Conservation (phyloP, 257 asterid species). For the Plectranthus barbatus region DNA sequence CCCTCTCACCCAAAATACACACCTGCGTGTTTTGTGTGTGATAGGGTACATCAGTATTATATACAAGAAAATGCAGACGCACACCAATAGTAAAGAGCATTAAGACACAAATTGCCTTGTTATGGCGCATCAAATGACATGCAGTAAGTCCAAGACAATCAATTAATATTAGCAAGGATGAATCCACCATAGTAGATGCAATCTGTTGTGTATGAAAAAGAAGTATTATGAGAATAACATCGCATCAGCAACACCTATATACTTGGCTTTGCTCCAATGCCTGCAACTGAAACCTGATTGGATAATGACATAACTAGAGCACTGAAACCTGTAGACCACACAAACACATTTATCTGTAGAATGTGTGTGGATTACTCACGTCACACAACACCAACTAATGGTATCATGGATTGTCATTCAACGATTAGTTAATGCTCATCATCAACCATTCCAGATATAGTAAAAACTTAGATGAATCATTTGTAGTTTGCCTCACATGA, state of each 20-base stretch:
- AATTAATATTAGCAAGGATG: too few species aligned
- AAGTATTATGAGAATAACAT: too few species aligned
- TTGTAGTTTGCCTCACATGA: neutral
- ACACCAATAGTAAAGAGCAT: too few species aligned
- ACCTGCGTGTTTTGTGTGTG: too few species aligned
- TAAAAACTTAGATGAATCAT: neutral
- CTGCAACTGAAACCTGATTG: neutral
- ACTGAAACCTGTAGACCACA: neutral
- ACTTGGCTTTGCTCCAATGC: neutral
- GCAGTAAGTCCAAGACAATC: too few species aligned
- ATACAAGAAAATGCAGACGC: too few species aligned
- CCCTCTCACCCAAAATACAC: neutral
- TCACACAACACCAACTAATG: neutral
- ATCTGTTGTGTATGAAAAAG: too few species aligned
- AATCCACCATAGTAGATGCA: too few species aligned
- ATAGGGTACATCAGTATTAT: too few species aligned
- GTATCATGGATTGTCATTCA: too few species aligned
- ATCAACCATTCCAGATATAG: neutral
- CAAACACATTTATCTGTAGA: neutral
- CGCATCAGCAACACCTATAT: neutral
- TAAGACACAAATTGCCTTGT: neutral
- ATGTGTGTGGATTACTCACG: neutral
- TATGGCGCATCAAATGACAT: neutral
- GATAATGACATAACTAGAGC: too few species aligned
- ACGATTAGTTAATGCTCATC: too few species aligned